Conservation (phyloP, 352 stramenopile genomes). For the Aphanomyces stellatus region DNA sequence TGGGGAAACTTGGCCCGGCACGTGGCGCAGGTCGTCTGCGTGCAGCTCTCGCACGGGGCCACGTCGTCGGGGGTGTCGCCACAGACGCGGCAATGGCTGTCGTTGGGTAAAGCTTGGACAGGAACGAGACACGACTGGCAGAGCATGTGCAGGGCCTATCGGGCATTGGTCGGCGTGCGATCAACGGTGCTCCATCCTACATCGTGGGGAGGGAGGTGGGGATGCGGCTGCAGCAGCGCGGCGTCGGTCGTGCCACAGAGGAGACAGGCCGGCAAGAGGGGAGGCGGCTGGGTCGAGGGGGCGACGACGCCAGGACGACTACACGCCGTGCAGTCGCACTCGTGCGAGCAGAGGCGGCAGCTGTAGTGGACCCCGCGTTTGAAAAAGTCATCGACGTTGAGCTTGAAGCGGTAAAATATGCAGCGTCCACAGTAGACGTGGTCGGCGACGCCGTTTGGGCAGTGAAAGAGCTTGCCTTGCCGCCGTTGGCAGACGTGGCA, state of each 20-base stretch:
- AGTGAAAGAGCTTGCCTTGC: constrained; percentile 13
- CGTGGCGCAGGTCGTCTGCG: background rate
- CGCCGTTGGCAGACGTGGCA: constrained; percentile 10
- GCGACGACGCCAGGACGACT: background rate
- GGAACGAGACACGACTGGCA: background rate
- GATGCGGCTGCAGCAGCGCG: background rate
- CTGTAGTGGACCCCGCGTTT: background rate
- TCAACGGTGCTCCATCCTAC: too few species aligned
- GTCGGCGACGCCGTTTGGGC: background rate
- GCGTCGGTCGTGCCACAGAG: background rate
- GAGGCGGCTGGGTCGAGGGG: background rate
- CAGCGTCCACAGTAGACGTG: background rate
- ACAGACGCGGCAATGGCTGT: background rate
- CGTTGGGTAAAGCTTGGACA: background rate
- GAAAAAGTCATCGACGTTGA: background rate
- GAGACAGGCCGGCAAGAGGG: background rate
- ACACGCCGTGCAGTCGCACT: background rate
- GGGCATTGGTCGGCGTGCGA: background rate
- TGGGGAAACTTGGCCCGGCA: background rate
- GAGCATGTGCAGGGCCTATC: background rate
- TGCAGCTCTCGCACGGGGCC: background rate
- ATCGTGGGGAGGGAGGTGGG: too few species aligned
- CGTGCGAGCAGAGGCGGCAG: constrained; percentile 8
- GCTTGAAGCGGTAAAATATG: background rate
- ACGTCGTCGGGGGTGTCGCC: background rate